Evolutionary conservation across 805 yeast genomes (phyloP), one percentile per base, ranked within the genome.

Genomic region (Candida coquimbonensis): DNA sequence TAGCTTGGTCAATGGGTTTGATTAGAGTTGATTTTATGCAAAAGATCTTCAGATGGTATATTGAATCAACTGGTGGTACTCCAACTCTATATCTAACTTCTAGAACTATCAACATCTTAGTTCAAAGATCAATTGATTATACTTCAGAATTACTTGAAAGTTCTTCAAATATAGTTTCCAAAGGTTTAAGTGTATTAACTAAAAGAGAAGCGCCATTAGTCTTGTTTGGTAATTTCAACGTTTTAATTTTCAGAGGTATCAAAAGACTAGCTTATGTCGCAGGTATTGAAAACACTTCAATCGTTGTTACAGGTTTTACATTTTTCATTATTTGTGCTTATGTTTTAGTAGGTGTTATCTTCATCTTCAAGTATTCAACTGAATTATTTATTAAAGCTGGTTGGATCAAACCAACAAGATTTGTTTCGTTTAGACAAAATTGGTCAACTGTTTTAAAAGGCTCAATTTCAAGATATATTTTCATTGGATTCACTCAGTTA

Each of bases 1-100:
- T 93, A 72, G 81, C 80, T 65, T 91, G 98, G 98, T 81, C 97
- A 2, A 77, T 91, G 77, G 99, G 99, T 40, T 82, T 91, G 52
- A 86, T 93, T 56, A 75, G 76, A 44, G 78, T 81, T 8, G 64
- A 67, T 13, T 87, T 89, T 58, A 83, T 91, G 78, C 96, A 90
- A 64, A 64, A 72, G 38, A 85, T 88, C 51, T 83, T 93, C 53
- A 78, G 83, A 62, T 91, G 99, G 99, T 91, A 91, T 64, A 82
- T 91, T 43, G 96, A 91, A 67, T 71, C 96, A 8, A 93, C 99
- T 1, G 97, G 97, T 41, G 97, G 97, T 37, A 66, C 75, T 1
- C 96, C 96, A 31, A 67, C 85, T 6, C 71, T 83, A 37, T 80
- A 81, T 58, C 67, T 86, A 50, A 74, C 80, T 14, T 74, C 81